Base-by-base conservation (phyloP, 73 alveolate genomes). In the Tetrahymena malaccensis region DNA sequence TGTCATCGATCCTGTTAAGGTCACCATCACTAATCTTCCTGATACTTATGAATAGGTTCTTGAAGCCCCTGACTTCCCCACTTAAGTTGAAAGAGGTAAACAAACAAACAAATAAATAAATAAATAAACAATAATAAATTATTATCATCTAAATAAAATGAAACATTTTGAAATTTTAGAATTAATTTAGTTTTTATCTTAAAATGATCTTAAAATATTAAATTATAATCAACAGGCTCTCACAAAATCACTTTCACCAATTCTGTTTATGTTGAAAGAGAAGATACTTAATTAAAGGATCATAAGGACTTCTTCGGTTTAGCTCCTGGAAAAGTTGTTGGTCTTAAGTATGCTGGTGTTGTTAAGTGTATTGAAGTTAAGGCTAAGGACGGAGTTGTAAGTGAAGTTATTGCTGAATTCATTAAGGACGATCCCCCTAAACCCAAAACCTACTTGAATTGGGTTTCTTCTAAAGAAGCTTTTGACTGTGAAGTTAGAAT, bases 391-490 rank as follows among this genome's bases (percentile, higher is more conserved):
- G 98, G 97, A 70, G 99, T 99, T 7, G 96, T 96, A 43, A 96
- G 97, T 43, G 97, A 94, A 35, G 98, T 98, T 58, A 95, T 98
- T 27, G 94, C 96, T 25, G 99, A 98, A 84, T 94, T 97, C 85
- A 96, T 97, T 57, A 96, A 97, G n/a, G 96, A 94, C 34, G 99
- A 97, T 94, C 94, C 96, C 84, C 97, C 96, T 44, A 99, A 99
- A 93, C 98, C 99, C 35, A 98, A 98, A 96, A 99, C 99, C 57
- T 96, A 97, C 95, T 96, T 99, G 95, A 99, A 99, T 96, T 99
- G 99, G 99, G 98, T 98, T 57, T 96, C 99, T 58, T 99, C 96
- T 84, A 97, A 97, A 70, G 99, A 99, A 93, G 94, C 98, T 94
- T 96, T 96, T 33, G 98, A 96, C 89, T 99, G 99, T 89, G 99